phyloP scores from a whole-genome alignment of 257 asterid species.

The Jaltomata sinuosa region DNA sequence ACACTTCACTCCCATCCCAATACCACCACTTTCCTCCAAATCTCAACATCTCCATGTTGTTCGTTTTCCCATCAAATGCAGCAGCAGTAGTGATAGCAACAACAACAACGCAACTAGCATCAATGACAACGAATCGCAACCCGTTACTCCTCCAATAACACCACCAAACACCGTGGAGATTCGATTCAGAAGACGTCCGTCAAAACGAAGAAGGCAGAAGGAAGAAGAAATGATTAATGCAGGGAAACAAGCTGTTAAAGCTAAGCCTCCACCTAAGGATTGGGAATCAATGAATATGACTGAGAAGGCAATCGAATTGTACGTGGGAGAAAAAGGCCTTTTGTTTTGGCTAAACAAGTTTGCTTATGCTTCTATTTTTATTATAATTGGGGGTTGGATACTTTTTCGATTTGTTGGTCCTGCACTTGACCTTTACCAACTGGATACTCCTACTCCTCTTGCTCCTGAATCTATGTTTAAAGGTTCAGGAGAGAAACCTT shows the following conservation, averaged over 20 bases:
- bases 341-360: constrained; percentile 86
- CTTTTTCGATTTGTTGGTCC: constrained; percentile 80
- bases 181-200: constrained; percentile 65
- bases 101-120: constrained; percentile 18
- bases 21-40: constrained; percentile 10
- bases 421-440: constrained; percentile 66
- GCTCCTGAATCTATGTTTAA: constrained; percentile 54
- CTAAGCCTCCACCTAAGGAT: constrained; percentile 36
- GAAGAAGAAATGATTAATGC: constrained; percentile 6
- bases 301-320: constrained; percentile 73
- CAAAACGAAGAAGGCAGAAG: constrained; percentile 31
- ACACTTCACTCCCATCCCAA: constrained; percentile 30
- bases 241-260: constrained; percentile 7
- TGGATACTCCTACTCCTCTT: constrained; percentile 63
- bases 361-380: constrained; percentile 81
- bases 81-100: constrained; percentile 7
- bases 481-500: constrained; percentile 14
- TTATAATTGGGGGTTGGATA: constrained; percentile 83
- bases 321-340: constrained; percentile 66
- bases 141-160: constrained; percentile 26
- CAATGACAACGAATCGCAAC: constrained; percentile 18
- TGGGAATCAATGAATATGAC: constrained; percentile 70
- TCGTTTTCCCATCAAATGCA: constrained; percentile 23
- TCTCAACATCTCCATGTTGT: constrained; percentile 4
- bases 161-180: constrained; percentile 50